Conservation (phyloP, 345 rosid genomes). For the Lagerstroemia speciosa region DNA sequence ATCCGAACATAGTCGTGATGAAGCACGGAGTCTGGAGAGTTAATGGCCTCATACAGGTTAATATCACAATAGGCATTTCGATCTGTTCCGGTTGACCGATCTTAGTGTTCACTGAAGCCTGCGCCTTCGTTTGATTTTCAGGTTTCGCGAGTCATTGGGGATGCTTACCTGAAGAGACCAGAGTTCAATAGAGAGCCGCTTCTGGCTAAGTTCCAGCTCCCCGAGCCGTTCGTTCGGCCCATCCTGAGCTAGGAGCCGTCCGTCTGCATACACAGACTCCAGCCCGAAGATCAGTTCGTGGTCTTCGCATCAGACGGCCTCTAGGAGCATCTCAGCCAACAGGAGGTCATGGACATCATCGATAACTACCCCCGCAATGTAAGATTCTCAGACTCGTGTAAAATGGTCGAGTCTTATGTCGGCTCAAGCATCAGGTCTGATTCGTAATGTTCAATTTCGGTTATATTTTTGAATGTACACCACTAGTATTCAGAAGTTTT, state of each 20-base stretch:
- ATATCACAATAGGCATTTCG: no score
- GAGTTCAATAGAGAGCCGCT: conserved; percentile 83
- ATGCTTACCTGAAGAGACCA: conserved; percentile 63
- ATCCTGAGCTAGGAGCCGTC: conserved; percentile 67
- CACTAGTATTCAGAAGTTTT: no score
- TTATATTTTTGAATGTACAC: no score
- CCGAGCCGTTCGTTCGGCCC: conserved; percentile 49
- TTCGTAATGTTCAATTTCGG: background rate
- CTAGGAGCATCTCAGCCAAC: conserved; percentile 76
- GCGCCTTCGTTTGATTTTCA: conserved; percentile 14
- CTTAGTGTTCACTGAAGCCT: no score
- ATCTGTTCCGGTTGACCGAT: background rate
- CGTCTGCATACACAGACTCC: conserved; percentile 36
- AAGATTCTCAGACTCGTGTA: conserved; percentile 13
- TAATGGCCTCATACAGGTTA: conserved; percentile 80
- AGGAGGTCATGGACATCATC: conserved; percentile 60
- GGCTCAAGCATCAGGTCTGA: background rate
- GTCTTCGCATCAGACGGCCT: conserved; percentile 87
- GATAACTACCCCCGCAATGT: conserved; percentile 42
- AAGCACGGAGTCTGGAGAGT: conserved; percentile 75
- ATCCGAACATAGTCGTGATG: conserved; percentile 47
- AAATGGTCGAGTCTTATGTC: background rate
- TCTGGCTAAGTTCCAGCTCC: conserved; percentile 39
- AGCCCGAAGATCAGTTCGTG: conserved; percentile 55
- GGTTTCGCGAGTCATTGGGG: conserved; percentile 83